Evolutionary conservation across 2,329 filamentous ascomycete genomes (phyloP).

Genomic region (Ophiostoma angusticollis): DNA sequence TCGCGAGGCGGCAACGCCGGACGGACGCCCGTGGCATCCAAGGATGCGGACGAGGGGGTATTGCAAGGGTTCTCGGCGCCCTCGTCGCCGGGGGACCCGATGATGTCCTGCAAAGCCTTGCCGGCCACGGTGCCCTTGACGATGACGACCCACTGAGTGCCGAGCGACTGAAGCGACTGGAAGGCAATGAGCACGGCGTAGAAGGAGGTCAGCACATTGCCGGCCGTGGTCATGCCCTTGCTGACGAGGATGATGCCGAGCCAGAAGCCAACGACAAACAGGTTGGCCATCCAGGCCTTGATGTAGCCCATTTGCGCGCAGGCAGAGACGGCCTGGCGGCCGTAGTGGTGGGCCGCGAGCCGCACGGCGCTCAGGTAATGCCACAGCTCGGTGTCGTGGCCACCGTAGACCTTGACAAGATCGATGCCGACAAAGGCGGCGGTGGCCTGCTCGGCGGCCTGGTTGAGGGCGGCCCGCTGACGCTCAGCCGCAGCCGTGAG

Average conservation of each 20-base stretch:
- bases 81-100: neutral
- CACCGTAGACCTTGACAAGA: conserved; percentile 76
- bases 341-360: conserved; percentile 34
- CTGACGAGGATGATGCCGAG: conserved; percentile 63
- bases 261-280: conserved; percentile 87
- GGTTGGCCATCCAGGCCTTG: conserved; percentile 58
- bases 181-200: conserved; percentile 69
- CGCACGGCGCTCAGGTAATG: conserved; percentile 42
- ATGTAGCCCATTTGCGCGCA: conserved; percentile 56
- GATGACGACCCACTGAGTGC: conserved; percentile 66
- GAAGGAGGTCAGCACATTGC: conserved; percentile 69
- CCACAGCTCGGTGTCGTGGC: conserved; percentile 53
- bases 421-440: conserved; percentile 65
- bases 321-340: conserved; percentile 43
- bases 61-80: no score
- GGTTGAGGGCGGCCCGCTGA: conserved; percentile 55
- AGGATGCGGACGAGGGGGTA: no score
- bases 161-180: conserved; percentile 58
- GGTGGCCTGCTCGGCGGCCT: conserved; percentile 58
- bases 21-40: no score
- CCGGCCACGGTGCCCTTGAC: conserved; percentile 70
- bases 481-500: conserved; percentile 53
- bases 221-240: conserved; percentile 43
- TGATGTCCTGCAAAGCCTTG: conserved; percentile 33
- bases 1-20: conserved; percentile 44